Base-by-base conservation (phyloP, 106 monocot species). In the Phalaenopsis equestris region DNA sequence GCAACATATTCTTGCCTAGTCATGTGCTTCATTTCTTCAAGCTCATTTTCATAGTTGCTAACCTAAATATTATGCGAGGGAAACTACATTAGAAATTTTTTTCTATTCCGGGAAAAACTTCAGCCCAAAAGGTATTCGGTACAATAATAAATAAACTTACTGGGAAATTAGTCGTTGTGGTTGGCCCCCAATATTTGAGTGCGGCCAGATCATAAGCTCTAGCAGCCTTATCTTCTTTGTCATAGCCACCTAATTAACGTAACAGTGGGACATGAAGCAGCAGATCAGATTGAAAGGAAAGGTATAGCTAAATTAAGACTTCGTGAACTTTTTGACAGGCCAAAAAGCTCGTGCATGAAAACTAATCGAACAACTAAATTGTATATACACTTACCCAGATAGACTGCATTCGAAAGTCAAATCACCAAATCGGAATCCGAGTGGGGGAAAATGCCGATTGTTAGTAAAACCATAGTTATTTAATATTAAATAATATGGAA, bases 141-240 rank as follows among this genome's bases (percentile, higher is more conserved):
- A 1, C 3, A 14, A 70, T 37, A 36, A 23, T 70, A 37, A 10
- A 68, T 68, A 6, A 79, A 75, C 81, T 21, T 83, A 96, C 96
- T 16, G 96, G 93, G n/a, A 96, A 96, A 81, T 96, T 96, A 1
- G 96, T 96, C 14, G 93, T 93, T 21, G 96, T 96, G 30, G 93
- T 88, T 45, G 96, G 79, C 46, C 96, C 96, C 96, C 96, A 96
- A 80, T 96, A 96, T 83, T 96, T 96, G 75, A 96, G 88, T 36
- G 96, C 96, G 75, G 96, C 96, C 72, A 96, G 81, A 92, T 96
- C 96, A 78, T 96, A 96, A 47, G 96, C 88, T 78, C 96, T 88
- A 42, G 96, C 93, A 23, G 96, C 96, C 79, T 93, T 93, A 4
- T 96, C 96, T 83, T 96, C 96, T 46, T 93, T 93, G 64, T 96